Evolutionary conservation across 2,329 filamentous ascomycete genomes (phyloP), one percentile per base, ranked within the genome.

Genomic region (Venturia aucupariae): DNA sequence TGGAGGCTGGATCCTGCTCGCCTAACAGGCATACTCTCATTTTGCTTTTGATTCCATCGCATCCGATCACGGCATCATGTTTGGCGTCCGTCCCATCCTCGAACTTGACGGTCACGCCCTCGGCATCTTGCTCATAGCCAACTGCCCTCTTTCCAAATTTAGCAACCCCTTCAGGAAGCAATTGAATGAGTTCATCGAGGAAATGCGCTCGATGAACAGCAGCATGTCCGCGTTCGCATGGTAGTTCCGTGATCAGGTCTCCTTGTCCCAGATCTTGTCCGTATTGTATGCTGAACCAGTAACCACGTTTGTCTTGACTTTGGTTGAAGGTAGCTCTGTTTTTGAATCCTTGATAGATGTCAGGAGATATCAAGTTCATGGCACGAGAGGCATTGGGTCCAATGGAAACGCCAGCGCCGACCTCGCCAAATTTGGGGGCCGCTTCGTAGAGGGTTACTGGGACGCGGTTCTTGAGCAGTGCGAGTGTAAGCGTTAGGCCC

Each of bases 401-500:
- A 59, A 86, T 80, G 1, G 79, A 78, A 1, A 86, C 77, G 6
- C 83, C 85, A 2, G 83, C 82, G 2, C 84, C 84, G 38, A 86
- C 82, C 69, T 86, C 84, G 41, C 77, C 77, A 66, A 86, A 86
- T 15, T 74, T 73, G 0, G 75, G 64, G 0, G 83, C 82, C 13
- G 81, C 77, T 72, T 87, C 84, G 69, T 84, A 87, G 66, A 87
- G 78, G 30, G 76, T 76, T 44, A 83, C 74, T 2, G 74, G 72
- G 42, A 85, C 69, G 44, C 75, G 70, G 65, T 78, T 75, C 64
- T 78, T 72, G 64, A 79, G 72, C 35, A 86, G 79, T 7, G 78
- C 81, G 59, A 83, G 78, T 30, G 81, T 82, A 10, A 86, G 78
- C 10, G 75, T 75, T 22, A 86, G 75, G 32, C 84, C 84, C 32